Conservation (phyloP, 805 yeast genomes). For the Starmerella vaccinii region DNA sequence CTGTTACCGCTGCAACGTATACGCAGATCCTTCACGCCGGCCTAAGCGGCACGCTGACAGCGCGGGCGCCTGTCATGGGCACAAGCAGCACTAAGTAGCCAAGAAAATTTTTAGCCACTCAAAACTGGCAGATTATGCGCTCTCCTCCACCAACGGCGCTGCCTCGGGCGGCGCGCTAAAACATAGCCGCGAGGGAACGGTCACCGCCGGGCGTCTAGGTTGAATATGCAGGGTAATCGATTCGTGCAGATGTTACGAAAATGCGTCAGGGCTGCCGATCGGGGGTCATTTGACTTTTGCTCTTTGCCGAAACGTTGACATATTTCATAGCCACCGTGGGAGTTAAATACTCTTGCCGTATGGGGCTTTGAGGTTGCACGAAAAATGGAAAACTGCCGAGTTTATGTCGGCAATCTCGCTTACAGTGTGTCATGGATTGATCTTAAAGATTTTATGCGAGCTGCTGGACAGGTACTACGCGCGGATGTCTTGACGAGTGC, state of each 20-base stretch:
- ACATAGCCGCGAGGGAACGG: not conserved
- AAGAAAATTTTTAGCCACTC: too few relatives aligned
- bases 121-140: not conserved
- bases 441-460: constrained; percentile 71
- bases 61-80: too few relatives aligned
- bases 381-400: constrained; percentile 30
- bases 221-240: constrained; percentile 6
- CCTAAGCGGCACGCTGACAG: too few relatives aligned
- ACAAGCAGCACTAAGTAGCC: too few relatives aligned
- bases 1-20: too few relatives aligned
- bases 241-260: constrained; percentile 8
- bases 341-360: constrained; percentile 3
- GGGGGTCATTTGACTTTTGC: not conserved
- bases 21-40: too few relatives aligned
- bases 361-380: not conserved
- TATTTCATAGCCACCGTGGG: constrained; percentile 7
- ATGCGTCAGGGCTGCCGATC: constrained; percentile 7
- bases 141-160: not conserved
- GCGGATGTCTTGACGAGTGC: constrained; percentile 64
- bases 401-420: constrained; percentile 37
- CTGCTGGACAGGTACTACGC: constrained; percentile 62
- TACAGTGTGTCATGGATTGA: constrained; percentile 34
- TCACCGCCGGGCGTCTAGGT: not conserved
- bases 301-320: not conserved
- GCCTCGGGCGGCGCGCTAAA: not conserved